A percentile compares a stretch with the other conserved stretches of the same genome.
phyloP scores from a whole-genome alignment of 805 yeast genomes.

The Candida ficus region DNA sequence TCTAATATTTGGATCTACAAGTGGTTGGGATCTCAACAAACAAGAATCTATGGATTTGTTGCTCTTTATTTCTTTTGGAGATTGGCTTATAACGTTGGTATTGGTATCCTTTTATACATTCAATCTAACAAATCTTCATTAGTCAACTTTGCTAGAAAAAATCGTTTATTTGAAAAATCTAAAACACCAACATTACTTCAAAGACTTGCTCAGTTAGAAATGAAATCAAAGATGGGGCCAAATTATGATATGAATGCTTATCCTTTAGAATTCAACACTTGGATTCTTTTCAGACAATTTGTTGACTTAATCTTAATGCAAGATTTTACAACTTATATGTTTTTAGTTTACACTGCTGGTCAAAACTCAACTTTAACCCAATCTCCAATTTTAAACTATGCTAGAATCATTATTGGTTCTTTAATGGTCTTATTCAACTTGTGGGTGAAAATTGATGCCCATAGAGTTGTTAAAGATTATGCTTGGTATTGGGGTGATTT shows the following conservation, averaged over 20 bases:
- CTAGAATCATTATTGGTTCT: slow-evolving; percentile 56
- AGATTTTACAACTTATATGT: slow-evolving; percentile 71
- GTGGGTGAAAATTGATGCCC: slow-evolving; percentile 86
- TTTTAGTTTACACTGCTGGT: slow-evolving; percentile 42
- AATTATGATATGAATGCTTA: slow-evolving; percentile 31
- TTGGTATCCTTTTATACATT: slow-evolving; percentile 59
- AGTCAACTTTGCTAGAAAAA: slow-evolving; percentile 45
- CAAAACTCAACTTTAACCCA: slow-evolving; percentile 35
- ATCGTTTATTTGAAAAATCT: slow-evolving; percentile 38
- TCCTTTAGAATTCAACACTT: slow-evolving; percentile 77
- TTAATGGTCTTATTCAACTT: slow-evolving; percentile 63
- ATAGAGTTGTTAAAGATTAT: slow-evolving; percentile 79
- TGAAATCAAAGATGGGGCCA: slow-evolving; percentile 40
- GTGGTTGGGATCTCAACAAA: slow-evolving; percentile 18
- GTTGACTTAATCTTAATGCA: slow-evolving; percentile 83
- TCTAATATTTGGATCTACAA: slow-evolving; percentile 31
- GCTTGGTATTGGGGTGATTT: slow-evolving; percentile 98
- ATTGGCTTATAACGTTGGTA: slow-evolving; percentile 70
- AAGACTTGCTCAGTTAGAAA: slow-evolving; percentile 38
- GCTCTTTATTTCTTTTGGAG: slow-evolving; percentile 70
- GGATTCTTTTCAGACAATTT: slow-evolving; percentile 73
- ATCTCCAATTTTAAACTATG: slow-evolving; percentile 35
- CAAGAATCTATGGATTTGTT: slow-evolving; percentile 33
- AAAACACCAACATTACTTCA: slow-evolving; percentile 32
- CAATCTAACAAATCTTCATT: slow-evolving; percentile 58